These are phyloP conservation scores for Rhodamnia rubescens DNA, from an alignment of 345 rosid species.

Conservation along the genomic window DNA sequence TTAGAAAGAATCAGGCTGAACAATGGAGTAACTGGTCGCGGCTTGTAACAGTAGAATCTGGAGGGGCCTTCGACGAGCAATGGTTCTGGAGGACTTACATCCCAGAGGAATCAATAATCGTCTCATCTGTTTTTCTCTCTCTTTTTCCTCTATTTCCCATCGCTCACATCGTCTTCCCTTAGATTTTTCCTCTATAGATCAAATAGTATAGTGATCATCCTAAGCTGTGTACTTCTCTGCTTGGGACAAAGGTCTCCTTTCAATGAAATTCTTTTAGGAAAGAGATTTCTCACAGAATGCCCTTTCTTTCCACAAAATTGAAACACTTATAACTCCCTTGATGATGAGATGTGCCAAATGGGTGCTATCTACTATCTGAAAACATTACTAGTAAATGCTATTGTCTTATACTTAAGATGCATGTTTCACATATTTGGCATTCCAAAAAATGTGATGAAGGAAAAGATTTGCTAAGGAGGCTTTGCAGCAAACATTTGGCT, in stretches of 20 bases:
- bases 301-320: background rate
- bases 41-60: too few species aligned
- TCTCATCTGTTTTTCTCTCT: too few species aligned
- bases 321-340: background rate
- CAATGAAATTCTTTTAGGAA: background rate
- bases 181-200: background rate
- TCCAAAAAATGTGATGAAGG: constrained; percentile 77
- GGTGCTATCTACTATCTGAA: background rate
- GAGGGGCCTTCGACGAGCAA: too few species aligned
- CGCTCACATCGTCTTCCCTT: too few species aligned
- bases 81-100: too few species aligned
- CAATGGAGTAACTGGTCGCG: too few species aligned
- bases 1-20: too few species aligned
- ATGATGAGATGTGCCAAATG: background rate
- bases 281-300: background rate
- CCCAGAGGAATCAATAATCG: too few species aligned
- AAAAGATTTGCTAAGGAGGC: constrained; percentile 75
- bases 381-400: background rate
- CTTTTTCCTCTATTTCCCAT: too few species aligned
- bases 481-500: constrained; percentile 62
- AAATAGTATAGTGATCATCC: background rate
- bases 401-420: background rate
- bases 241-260: background rate
- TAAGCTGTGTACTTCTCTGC: background rate
- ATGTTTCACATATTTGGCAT: constrained; percentile 42